Evolutionary conservation across 257 asterid genomes (phyloP).

Genomic region (Penstemon davidsonii): DNA sequence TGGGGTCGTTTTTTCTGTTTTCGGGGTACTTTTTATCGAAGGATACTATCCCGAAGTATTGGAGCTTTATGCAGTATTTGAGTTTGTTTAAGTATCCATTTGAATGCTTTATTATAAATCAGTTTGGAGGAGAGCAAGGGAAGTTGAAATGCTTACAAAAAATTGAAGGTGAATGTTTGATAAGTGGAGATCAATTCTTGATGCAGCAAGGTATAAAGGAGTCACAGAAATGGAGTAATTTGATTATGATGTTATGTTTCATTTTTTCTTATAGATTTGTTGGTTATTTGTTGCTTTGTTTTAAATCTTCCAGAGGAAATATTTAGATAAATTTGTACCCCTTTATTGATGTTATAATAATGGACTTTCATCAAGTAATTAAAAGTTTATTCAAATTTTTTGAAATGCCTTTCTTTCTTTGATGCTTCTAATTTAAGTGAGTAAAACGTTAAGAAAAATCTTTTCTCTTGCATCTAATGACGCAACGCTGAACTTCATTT

Average conservation of each 20-base stretch:
- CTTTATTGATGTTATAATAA: too few relatives aligned
- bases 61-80: slow-evolving; percentile 65
- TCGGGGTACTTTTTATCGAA: slow-evolving; percentile 71
- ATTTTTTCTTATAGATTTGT: slow-evolving; percentile 54
- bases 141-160: slow-evolving; percentile 50
- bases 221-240: slow-evolving; percentile 61
- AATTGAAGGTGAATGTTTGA: slow-evolving; percentile 45
- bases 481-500: too few relatives aligned
- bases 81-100: slow-evolving; percentile 82
- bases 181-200: slow-evolving; percentile 54
- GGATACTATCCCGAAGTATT: slow-evolving; percentile 59
- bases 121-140: slow-evolving; percentile 66
- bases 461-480: too few relatives aligned
- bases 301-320: slow-evolving; percentile 35
- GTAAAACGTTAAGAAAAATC: too few relatives aligned
- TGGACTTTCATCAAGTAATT: too few relatives aligned
- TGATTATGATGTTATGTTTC: slow-evolving; percentile 55
- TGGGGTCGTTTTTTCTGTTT: slow-evolving; percentile 76
- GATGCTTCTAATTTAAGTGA: too few relatives aligned
- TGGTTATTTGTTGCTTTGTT: slow-evolving; percentile 55
- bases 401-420: too few relatives aligned
- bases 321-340: too few relatives aligned
- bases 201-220: slow-evolving; percentile 53
- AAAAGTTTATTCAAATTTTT: too few relatives aligned
- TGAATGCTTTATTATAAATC: slow-evolving; percentile 72